Evolutionary conservation across 163 green algal genomes (phyloP), one percentile per base, ranked within the genome.

Genomic region (Scenedesmus sp.): DNA sequence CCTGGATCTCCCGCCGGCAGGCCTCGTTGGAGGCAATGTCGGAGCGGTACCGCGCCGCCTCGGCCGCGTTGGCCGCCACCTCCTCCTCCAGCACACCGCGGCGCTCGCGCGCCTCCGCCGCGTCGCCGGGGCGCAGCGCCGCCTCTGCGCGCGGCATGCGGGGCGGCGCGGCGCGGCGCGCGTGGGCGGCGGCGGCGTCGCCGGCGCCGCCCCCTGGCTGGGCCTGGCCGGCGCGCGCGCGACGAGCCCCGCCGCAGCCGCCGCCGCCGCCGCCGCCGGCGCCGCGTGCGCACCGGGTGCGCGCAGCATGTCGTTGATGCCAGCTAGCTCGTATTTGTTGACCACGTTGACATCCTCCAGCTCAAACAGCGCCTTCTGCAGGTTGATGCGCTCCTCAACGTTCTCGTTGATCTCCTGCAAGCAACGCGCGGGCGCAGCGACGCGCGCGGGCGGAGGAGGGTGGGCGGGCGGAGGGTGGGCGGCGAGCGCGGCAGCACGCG

Each of bases 291-390:
- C 62, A 79, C 84, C 84, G 39, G 78, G 57, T 20, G 85, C 81
- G 56, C 18, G 45, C 28, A 91, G 64, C 63, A 89, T 89, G 63
- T 91, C 83, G 4, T 89, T 79, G 62, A 89, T 63, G 74, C 89
- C 39, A 47, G 39, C 39, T 10, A 92, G 83, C 80, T 93, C 87
- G 39, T 87, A 88, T 33, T 80, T 77, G 84, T 89, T 90, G 65
- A 81, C 84, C 47, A 90, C 75, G 74, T 93, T 92, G 65, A 89
- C 81, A 54, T 95, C 92, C 81, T 97, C 89, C 26, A 95, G 87
- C 83, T 97, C 93, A 66, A 94, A 94, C 58, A 95, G 75, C 14
- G 89, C 91, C 79, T 95, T 94, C 74, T 95, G 91, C 64, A 95
- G 76, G 83, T 97, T 95, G 73, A 97, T 92, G 56, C 93, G 87